Percentiles rank a stretch among this genome's conserved stretches.
Conservation (phyloP, 768 basidiomycete genomes). For the Suillus weaverae region DNA sequence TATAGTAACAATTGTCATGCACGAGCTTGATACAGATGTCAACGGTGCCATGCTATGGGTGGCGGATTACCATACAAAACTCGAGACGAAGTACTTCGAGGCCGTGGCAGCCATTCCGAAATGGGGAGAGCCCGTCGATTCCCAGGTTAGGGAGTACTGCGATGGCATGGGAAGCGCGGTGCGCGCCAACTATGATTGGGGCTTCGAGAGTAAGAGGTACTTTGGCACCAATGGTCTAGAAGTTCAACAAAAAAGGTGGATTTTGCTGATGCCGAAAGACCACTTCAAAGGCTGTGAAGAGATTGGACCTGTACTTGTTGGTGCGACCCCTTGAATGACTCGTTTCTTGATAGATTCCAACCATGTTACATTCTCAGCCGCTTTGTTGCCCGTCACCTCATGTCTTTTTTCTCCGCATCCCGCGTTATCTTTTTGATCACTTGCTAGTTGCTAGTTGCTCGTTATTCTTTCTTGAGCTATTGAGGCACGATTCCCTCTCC, state of each 20-base stretch:
- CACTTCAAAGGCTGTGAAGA: not conserved
- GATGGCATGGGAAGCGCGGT: slow-evolving; percentile 54
- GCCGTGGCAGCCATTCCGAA: slow-evolving; percentile 38
- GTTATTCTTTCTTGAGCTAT: no score
- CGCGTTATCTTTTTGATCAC: no score
- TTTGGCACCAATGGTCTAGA: slow-evolving; percentile 37
- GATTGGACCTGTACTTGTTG: not conserved
- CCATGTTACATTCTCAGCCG: no score
- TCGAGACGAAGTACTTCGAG: slow-evolving; percentile 40
- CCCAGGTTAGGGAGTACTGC: slow-evolving; percentile 41
- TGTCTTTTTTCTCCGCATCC: no score
- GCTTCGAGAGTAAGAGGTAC: slow-evolving; percentile 47
- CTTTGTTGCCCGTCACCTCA: no score
- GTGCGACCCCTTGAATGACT: no score
- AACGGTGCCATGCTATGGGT: slow-evolving; percentile 43
- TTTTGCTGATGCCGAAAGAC: slow-evolving; percentile 32
- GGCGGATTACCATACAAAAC: slow-evolving; percentile 33
- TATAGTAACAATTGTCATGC: slow-evolving; percentile 53
- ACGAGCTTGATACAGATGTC: slow-evolving; percentile 38
- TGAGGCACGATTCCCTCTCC: no score
- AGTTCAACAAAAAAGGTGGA: slow-evolving; percentile 33
- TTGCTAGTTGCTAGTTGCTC: no score
- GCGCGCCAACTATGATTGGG: slow-evolving; percentile 51
- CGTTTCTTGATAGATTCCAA: no score
- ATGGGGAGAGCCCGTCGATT: slow-evolving; percentile 43